Base-by-base conservation (phyloP, 163 green algal species). In the Chlamydomonas reinhardtii region DNA sequence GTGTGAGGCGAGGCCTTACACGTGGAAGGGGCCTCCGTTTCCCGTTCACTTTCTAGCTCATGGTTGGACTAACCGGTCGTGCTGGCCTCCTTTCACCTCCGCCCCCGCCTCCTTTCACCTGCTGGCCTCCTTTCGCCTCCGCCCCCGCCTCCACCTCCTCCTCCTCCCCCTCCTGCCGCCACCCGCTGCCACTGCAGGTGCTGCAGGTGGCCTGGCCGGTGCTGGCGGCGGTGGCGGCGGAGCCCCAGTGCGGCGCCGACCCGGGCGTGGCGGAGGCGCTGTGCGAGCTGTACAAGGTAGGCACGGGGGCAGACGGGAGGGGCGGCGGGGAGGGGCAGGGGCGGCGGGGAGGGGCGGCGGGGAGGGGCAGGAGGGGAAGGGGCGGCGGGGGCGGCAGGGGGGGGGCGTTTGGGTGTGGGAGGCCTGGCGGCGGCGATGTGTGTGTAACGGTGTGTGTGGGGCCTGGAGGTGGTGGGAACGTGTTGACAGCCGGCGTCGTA, bases 251-350 rank as follows among this genome's bases (percentile, higher is more conserved):
- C 62, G 69, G 64, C 71, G 62, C 35, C 34, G 71, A 91, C 35
- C 54, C 76, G 52, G 39, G 34, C 52, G 81, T 93, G 59, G 88
- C 93, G 56, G 90, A 89, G 64, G 91, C 91, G n/a, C 77, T 94
- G 81, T 91, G 86, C 68, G 90, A 94, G 65, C 83, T 94, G 59
- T 86, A 92, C 62, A 90, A 92, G 87, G 91, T 92, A 73, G 6
- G 85, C 0, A 32, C 6, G 25, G 31, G 64, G 34, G 34, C 34
- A 12, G 29, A 22, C 20, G 62, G 39, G 74, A 1, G 29, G 35
- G 62, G n/a, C n/a, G 25, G 34, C 24, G 31, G 75, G 12, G 32
- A 39, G 52, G 27, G 73, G 27, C 19, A 31, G 75, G 37, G 34
- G 59, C 1, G 59, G 32, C 4, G 34, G 22, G 71, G n/a, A 31